Evolutionary conservation across 768 basidiomycete species (phyloP).

Genomic region (Rhizopogon vulgaris): DNA sequence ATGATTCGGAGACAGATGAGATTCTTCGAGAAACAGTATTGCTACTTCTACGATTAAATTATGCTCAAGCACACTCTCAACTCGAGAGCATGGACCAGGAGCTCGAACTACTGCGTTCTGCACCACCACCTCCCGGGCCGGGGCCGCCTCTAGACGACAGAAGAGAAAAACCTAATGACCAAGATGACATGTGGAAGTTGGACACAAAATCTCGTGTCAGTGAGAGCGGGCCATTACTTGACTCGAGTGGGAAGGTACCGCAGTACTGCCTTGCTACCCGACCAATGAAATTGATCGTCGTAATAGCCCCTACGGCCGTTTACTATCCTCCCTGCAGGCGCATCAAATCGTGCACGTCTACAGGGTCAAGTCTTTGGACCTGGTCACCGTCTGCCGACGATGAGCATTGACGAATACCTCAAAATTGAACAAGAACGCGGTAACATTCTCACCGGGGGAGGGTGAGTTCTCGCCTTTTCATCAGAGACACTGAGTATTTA

Average conservation of each 20-base stretch:
- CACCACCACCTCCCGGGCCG: constrained; percentile 36
- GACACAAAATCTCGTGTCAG: constrained; percentile 46
- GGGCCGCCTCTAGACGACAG: constrained; percentile 30
- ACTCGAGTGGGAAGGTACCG: constrained; percentile 67
- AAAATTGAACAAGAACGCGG: constrained; percentile 79
- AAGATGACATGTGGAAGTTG: constrained; percentile 66
- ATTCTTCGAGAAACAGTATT: constrained; percentile 60
- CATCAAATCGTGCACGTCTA: constrained; percentile 62
- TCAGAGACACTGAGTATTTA: constrained; percentile 1
- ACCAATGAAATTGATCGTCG: constrained; percentile 6
- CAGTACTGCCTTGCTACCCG: neutral
- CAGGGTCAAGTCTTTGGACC: constrained; percentile 81
- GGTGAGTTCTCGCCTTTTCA: constrained; percentile 42
- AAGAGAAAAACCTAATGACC: constrained; percentile 33
- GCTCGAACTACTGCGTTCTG: constrained; percentile 55
- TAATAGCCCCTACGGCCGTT: constrained; percentile 83
- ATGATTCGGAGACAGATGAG: constrained; percentile 58
- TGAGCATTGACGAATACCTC: constrained; percentile 94
- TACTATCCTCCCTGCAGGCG: constrained; percentile 77
- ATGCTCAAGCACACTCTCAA: constrained; percentile 62
- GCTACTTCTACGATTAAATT: constrained; percentile 67
- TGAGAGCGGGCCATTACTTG: constrained; percentile 61
- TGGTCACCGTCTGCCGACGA: constrained; percentile 81
- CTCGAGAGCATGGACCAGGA: constrained; percentile 69
- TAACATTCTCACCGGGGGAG: constrained; percentile 83